phyloP scores from a whole-genome alignment of 805 yeast species.

The Spathaspora arborariae region DNA sequence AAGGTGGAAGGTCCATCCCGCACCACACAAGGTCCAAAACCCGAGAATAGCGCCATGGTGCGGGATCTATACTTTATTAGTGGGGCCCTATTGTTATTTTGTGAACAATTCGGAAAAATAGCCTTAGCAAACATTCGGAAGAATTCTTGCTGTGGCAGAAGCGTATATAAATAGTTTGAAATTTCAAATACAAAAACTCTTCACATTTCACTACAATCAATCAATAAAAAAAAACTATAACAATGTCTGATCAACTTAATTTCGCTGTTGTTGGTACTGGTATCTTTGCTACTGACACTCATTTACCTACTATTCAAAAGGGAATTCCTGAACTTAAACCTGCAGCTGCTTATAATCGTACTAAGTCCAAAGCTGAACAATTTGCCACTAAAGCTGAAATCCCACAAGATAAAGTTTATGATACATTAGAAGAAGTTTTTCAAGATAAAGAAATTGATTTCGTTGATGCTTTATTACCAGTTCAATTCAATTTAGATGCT shows the following conservation, averaged over 20 bases:
- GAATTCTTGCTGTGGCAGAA: neutral
- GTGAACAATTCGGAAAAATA: neutral
- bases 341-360: conserved; percentile 76
- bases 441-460: conserved; percentile 65
- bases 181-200: neutral
- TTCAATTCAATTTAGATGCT: conserved; percentile 66
- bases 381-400: conserved; percentile 68
- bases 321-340: conserved; percentile 52
- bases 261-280: conserved; percentile 78
- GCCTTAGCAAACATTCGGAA: neutral
- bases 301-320: conserved; percentile 69
- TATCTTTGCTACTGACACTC: conserved; percentile 82
- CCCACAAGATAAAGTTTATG: conserved; percentile 48
- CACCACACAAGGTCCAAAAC: neutral
- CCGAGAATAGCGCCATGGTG: neutral
- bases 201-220: neutral
- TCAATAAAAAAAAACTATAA: neutral
- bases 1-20: neutral
- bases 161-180: neutral
- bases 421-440: conserved; percentile 60
- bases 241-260: conserved; percentile 28
- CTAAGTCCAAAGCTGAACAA: conserved; percentile 73
- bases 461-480: conserved; percentile 88
- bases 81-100: neutral
- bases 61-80: neutral